Percentiles rank a stretch among this genome's conserved stretches.
These are phyloP conservation scores for Syncephalastrum racemosum DNA, from an alignment of 371 early-diverging fungal genomes.

Conservation along the genomic window DNA sequence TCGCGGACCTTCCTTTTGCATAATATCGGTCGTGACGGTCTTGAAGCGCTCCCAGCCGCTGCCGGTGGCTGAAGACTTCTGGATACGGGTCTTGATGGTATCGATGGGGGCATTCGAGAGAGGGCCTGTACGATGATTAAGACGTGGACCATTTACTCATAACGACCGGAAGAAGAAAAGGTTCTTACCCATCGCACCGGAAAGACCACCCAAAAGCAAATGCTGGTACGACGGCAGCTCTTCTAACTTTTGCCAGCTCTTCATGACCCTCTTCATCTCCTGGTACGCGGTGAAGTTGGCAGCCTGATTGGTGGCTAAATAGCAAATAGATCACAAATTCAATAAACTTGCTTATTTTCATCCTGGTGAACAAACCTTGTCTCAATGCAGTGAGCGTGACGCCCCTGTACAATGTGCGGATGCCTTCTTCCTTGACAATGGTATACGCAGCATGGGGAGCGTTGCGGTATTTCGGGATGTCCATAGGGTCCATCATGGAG, in stretches of 20 bases:
- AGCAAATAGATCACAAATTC: background rate
- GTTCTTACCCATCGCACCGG: slow-evolving; percentile 80
- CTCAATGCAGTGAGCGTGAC: slow-evolving; percentile 92
- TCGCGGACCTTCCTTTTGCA: slow-evolving; percentile 79
- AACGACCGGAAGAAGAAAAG: too few relatives aligned
- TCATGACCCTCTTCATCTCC: slow-evolving; percentile 74
- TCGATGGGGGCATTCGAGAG: slow-evolving; percentile 64
- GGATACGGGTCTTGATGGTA: slow-evolving; percentile 98
- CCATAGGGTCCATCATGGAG: slow-evolving; percentile 95
- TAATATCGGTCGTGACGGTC: slow-evolving; percentile 23
- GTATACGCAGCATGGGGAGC: slow-evolving; percentile 92
- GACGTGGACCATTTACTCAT: too few relatives aligned
- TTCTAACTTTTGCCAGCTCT: slow-evolving; percentile 68
- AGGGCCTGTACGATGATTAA: slow-evolving; percentile 7
- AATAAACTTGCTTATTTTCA: background rate
- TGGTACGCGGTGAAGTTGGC: slow-evolving; percentile 98
- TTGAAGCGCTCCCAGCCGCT: slow-evolving; percentile 82
- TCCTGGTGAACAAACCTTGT: slow-evolving; percentile 62
- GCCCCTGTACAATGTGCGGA: slow-evolving; percentile 90
- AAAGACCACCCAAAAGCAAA: slow-evolving; percentile 79
- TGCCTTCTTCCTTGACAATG: slow-evolving; percentile 92
- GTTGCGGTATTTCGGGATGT: slow-evolving; percentile 95
- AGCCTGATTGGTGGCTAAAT: slow-evolving; percentile 93
- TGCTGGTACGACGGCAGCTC: slow-evolving; percentile 87
- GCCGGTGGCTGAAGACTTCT: slow-evolving; percentile 76